These are phyloP conservation scores for Neonectria coccinea DNA, from an alignment of 2,329 filamentous ascomycete species.

Conservation along the genomic window DNA sequence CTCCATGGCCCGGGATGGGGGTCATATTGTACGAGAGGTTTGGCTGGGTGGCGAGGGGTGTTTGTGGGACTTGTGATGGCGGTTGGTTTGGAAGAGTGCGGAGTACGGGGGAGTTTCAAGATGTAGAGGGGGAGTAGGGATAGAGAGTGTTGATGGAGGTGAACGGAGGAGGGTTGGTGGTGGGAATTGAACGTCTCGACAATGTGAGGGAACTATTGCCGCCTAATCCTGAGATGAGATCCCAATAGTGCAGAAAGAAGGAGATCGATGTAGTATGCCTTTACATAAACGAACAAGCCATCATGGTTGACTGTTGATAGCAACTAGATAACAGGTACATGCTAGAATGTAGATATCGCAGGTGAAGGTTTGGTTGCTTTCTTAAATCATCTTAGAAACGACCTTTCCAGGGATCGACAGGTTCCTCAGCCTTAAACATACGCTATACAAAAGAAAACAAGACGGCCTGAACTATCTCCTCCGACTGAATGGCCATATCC, in stretches of 20 bases:
- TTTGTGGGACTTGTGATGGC: not conserved
- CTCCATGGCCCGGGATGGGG: not conserved
- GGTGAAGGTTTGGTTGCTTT: not conserved
- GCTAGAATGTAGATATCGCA: too few relatives aligned
- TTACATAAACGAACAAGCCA: too few relatives aligned
- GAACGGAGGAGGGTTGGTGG: not conserved
- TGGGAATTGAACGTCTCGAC: not conserved
- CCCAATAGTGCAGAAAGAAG: not conserved
- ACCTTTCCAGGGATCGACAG: conserved; percentile 19
- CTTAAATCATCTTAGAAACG: conserved; percentile 1
- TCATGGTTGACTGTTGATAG: not conserved
- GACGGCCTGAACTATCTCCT: conserved; percentile 25
- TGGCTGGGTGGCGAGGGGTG: not conserved
- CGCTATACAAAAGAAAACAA: conserved; percentile 33
- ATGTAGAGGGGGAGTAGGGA: not conserved
- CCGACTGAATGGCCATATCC: conserved; percentile 19
- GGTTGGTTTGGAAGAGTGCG: not conserved
- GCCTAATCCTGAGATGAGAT: not conserved
- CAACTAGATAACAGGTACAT: too few relatives aligned
- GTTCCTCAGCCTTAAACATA: conserved; percentile 19
- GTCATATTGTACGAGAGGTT: not conserved
- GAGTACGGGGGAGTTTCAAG: not conserved
- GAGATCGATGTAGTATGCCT: too few relatives aligned
- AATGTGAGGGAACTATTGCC: not conserved
- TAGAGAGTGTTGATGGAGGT: not conserved